Evolutionary conservation across 257 asterid genomes (phyloP).

Genomic region (Solanum virginianum): DNA sequence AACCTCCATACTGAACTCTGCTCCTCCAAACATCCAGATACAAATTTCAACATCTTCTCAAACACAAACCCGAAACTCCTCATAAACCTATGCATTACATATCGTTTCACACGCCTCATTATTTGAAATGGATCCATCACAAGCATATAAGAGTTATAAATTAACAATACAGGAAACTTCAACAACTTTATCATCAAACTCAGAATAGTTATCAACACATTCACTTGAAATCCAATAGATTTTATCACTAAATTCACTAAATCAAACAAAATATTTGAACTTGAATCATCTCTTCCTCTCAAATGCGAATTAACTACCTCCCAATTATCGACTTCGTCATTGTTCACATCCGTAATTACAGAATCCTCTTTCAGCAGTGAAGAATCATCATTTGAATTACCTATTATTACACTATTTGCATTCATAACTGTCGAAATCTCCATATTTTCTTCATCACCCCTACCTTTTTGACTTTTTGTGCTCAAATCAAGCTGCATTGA

Average conservation of each 20-base stretch:
- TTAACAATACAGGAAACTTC: constrained; percentile 32
- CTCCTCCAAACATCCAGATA: constrained; percentile 46
- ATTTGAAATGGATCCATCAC: constrained; percentile 56
- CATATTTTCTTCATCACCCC: constrained; percentile 5
- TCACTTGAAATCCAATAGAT: constrained; percentile 41
- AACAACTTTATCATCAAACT: constrained; percentile 25
- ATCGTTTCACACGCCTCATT: constrained; percentile 22
- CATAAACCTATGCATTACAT: constrained; percentile 12
- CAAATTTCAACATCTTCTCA: constrained; percentile 16
- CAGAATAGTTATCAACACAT: constrained; percentile 25
- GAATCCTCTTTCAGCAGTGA: constrained; percentile 9
- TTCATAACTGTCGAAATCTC: not conserved
- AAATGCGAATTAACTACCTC: constrained; percentile 20
- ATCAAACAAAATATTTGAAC: constrained; percentile 23
- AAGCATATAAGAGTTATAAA: constrained; percentile 45
- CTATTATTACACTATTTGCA: not conserved
- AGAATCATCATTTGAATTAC: not conserved
- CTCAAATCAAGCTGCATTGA: constrained; percentile 4
- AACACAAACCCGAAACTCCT: constrained; percentile 17
- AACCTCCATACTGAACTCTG: constrained; percentile 50
- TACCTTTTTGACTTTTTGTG: constrained; percentile 5
- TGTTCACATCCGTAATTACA: constrained; percentile 14
- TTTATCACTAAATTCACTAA: constrained; percentile 40
- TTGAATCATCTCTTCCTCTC: constrained; percentile 21
- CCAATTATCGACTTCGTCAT: not conserved